These are phyloP conservation scores for Microstegium vimineum DNA, from an alignment of 176 grass and related monocot genomes.

Conservation along the genomic window DNA sequence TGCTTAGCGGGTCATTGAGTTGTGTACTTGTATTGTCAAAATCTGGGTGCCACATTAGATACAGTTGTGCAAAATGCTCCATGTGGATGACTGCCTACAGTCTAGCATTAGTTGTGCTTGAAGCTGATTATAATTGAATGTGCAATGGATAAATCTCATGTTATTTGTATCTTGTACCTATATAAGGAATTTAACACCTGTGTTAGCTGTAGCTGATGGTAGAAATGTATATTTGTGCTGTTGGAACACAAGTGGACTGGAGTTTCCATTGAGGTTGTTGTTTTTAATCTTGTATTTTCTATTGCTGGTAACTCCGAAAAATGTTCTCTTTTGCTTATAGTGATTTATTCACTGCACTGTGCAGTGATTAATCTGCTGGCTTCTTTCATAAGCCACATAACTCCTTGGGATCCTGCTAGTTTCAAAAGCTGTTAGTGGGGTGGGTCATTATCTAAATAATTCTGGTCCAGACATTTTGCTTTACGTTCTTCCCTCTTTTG, in stretches of 20 bases:
- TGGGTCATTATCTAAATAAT: neutral
- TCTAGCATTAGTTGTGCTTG: neutral
- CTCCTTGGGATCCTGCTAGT: neutral
- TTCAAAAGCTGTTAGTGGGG: neutral
- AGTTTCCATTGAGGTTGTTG: neutral
- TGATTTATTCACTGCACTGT: neutral
- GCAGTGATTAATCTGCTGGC: neutral
- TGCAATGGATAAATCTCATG: neutral
- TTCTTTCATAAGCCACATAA: neutral
- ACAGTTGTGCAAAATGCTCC: too few relatives aligned
- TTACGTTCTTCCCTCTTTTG: neutral
- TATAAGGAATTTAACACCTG: neutral
- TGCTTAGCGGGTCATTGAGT: neutral
- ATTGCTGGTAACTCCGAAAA: neutral
- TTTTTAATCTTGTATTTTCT: neutral
- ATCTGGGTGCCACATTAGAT: neutral
- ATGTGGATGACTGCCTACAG: neutral
- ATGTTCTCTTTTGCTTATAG: neutral
- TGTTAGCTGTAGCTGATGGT: neutral
- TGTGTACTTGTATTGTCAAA: neutral
- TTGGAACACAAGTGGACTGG: neutral
- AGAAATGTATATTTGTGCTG: neutral
- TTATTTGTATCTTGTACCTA: neutral
- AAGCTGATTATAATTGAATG: constrained; percentile 48
- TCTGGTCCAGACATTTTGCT: neutral